Conservation (phyloP, 805 yeast species). For the Sugiyamaella marilandica region DNA sequence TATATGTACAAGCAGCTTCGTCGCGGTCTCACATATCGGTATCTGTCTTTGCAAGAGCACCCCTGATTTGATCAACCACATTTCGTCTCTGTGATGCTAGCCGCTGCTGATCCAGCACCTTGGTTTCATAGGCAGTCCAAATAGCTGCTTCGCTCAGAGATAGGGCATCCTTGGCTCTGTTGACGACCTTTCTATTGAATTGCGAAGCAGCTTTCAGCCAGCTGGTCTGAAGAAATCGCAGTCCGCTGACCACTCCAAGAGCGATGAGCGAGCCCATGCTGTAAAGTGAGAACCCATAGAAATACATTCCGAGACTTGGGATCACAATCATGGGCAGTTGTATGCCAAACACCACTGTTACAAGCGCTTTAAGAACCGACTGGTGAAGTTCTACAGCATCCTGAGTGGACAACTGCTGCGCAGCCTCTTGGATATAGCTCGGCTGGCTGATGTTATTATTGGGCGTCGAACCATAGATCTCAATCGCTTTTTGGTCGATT, state of each 20-base stretch:
- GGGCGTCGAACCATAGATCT: conserved; percentile 7
- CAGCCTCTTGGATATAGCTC: background rate
- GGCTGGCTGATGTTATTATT: conserved; percentile 1
- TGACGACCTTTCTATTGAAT: conserved; percentile 25
- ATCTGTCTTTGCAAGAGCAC: background rate
- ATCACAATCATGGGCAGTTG: conserved; percentile 33
- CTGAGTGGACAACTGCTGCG: conserved; percentile 7
- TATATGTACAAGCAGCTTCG: too few species aligned
- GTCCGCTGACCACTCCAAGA: conserved; percentile 35
- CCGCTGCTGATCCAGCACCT: conserved; percentile 22
- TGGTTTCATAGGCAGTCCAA: conserved; percentile 31
- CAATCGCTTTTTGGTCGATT: conserved; percentile 21
- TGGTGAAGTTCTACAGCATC: conserved; percentile 27
- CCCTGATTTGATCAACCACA: conserved; percentile 1
- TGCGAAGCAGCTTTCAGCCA: conserved; percentile 29
- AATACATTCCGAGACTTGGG: conserved; percentile 30
- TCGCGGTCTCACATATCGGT: background rate
- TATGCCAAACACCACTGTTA: conserved; percentile 28
- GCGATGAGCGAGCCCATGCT: conserved; percentile 34
- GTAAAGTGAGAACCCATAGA: conserved; percentile 29
- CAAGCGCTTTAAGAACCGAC: conserved; percentile 27
- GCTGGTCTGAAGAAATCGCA: conserved; percentile 30
- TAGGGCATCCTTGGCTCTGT: conserved; percentile 26
- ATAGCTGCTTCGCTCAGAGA: conserved; percentile 27
- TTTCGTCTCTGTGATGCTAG: conserved; percentile 13